Percentiles rank a stretch among this genome's conserved stretches.
These are phyloP conservation scores for Macrophomina pseudophaseolina DNA, from an alignment of 2,329 filamentous ascomycete species.

Conservation along the genomic window DNA sequence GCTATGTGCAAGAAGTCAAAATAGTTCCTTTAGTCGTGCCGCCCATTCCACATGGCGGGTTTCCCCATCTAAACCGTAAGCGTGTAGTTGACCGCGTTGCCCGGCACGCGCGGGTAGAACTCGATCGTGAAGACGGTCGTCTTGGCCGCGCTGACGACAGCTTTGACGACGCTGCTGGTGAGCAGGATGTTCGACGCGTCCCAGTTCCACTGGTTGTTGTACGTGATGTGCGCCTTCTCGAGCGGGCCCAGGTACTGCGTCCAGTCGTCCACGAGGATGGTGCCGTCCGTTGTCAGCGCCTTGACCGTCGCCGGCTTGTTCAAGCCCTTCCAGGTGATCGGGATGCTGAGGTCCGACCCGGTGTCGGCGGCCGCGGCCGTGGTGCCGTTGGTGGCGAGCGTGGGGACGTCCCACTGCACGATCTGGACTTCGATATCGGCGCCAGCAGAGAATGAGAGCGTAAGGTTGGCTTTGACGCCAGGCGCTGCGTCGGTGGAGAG, in stretches of 20 bases:
- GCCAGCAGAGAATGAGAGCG: constrained; percentile 59
- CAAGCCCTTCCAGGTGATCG: constrained; percentile 59
- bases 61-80: constrained; percentile 44
- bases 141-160: constrained; percentile 53
- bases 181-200: constrained; percentile 55
- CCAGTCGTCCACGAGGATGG: constrained; percentile 61
- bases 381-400: constrained; percentile 35
- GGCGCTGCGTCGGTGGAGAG: constrained; percentile 49
- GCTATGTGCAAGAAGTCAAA: not conserved
- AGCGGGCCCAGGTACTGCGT: constrained; percentile 59
- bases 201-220: constrained; percentile 58
- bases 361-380: constrained; percentile 42
- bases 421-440: constrained; percentile 54
- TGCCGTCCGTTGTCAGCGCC: constrained; percentile 55
- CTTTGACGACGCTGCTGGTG: constrained; percentile 51
- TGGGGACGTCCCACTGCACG: constrained; percentile 59
- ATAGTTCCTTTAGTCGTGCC: not conserved
- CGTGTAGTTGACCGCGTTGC: constrained; percentile 57
- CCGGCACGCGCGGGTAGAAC: constrained; percentile 58
- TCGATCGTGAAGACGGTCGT: constrained; percentile 59
- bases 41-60: not conserved
- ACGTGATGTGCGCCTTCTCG: constrained; percentile 57
- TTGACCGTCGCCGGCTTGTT: constrained; percentile 58
- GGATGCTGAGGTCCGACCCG: constrained; percentile 53
- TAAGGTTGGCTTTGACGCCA: constrained; percentile 58